Evolutionary conservation across 176 grass and related monocot genomes (phyloP), one percentile per base, ranked within the genome.

Genomic region (Paspalum vaginatum): DNA sequence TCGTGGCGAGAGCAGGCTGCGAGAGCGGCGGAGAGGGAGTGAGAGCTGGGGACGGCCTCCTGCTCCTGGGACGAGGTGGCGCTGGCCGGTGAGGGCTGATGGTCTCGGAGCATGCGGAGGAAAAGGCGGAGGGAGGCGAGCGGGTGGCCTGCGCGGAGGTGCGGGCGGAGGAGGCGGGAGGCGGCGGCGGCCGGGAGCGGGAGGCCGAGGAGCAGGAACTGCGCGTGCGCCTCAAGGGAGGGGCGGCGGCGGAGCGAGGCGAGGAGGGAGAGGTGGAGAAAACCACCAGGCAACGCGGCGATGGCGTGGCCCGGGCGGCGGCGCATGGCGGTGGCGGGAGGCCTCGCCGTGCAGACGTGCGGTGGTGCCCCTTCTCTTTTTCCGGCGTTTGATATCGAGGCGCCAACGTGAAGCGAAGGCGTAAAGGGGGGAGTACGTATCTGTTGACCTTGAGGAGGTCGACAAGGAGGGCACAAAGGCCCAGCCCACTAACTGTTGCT

Each of bases 251-350:
- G 78, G 78, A 89, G 63, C 41, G 56, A 76, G 0, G 82, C 46
- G 25, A 89, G 87, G n/a, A 85, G 82, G 65, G 83, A 81, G 6
- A 85, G 87, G 78, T 85, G 87, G 42, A 89, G 78, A 65, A 89
- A 89, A 5, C 87, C 87, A 9, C 87, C 87, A 0, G 87, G 82
- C 1, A 40, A 40, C 26, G 77, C 71, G 47, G 82, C 9, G 55
- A 57, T 37, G 39, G 48, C 38, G 25, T 64, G 38, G 70, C 77
- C 76, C 55, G 70, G 18, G 20, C 77, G 77, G 77, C 87, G 82
- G 68, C 81, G 74, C 75, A 79, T 21, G 76, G 76, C 84, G 52
- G n/a, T 46, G 9, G 57, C 50, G 45, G 24, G 66, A 77, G 9
- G 18, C 70, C 50, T 13, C 68, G 45, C 44, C 41, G 52, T 16